Conservation (phyloP, 495 filamentous ascomycete genomes). For the Aspergillus sclerotioniger region DNA sequence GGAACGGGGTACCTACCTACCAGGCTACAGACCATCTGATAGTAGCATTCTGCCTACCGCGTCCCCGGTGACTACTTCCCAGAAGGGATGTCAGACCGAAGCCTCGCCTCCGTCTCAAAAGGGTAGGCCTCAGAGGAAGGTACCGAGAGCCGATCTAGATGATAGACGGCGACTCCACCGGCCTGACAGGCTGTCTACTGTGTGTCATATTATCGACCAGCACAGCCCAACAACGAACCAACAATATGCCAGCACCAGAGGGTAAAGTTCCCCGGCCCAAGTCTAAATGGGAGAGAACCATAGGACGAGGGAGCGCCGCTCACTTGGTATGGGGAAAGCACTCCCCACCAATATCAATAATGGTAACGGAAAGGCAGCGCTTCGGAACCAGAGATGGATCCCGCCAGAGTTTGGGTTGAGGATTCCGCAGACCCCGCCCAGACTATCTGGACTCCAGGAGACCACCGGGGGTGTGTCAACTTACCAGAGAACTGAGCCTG, state of each 20-base stretch:
- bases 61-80: not conserved
- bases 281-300: not conserved
- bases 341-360: not conserved
- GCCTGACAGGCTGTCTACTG: not conserved
- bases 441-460: not conserved
- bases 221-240: too few species aligned
- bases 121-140: not conserved
- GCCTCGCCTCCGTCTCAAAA: not conserved
- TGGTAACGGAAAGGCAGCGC: not conserved
- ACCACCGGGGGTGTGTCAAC: not conserved
- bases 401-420: conserved; percentile 16
- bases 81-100: not conserved
- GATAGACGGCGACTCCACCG: not conserved
- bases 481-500: not conserved
- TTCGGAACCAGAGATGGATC: not conserved
- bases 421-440: conserved; percentile 14
- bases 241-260: not conserved
- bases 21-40: too few species aligned
- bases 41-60: too few species aligned
- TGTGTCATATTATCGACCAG: not conserved
- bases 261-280: not conserved
- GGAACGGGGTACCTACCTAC: not conserved
- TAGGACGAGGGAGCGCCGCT: not conserved
- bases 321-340: not conserved
- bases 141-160: not conserved